phyloP scores from a whole-genome alignment of 371 early-diverging fungal genomes.

The Rhizopus microsporus region DNA sequence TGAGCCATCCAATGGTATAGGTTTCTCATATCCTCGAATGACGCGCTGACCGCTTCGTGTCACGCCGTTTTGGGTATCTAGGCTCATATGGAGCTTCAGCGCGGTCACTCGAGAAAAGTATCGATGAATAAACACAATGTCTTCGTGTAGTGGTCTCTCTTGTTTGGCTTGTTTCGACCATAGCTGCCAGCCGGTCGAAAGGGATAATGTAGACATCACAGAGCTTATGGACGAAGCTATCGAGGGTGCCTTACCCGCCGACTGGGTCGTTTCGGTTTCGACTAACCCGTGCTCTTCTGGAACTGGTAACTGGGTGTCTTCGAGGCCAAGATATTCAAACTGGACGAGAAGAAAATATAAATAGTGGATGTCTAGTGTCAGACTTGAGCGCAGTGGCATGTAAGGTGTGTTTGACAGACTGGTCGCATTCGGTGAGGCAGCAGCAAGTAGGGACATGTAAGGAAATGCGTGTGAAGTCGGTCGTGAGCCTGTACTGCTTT shows the following conservation, averaged over 20 bases:
- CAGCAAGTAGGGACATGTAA: constrained; percentile 51
- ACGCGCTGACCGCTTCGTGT: constrained; percentile 51
- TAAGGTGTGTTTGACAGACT: constrained; percentile 34
- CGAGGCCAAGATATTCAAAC: constrained; percentile 62
- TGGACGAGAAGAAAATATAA: constrained; percentile 61
- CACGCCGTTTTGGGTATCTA: constrained; percentile 36
- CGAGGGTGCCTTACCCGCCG: constrained; percentile 44
- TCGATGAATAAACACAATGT: constrained; percentile 57
- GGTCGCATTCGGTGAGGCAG: constrained; percentile 40
- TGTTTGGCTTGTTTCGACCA: constrained; percentile 47
- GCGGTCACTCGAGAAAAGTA: constrained; percentile 50
- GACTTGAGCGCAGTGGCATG: constrained; percentile 41
- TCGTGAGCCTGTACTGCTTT: constrained; percentile 22
- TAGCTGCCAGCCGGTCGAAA: constrained; percentile 65
- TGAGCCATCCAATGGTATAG: constrained; percentile 39
- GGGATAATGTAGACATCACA: constrained; percentile 57
- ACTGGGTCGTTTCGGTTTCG: constrained; percentile 32
- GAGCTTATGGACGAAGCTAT: constrained; percentile 60
- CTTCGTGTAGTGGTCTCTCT: constrained; percentile 47
- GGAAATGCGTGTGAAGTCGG: constrained; percentile 35
- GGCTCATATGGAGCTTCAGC: constrained; percentile 52
- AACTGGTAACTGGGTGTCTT: constrained; percentile 43
- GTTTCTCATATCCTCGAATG: constrained; percentile 47
- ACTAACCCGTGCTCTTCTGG: constrained; percentile 39
- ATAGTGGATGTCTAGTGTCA: constrained; percentile 62